Evolutionary conservation across 805 yeast genomes (phyloP).

Genomic region (Naumovozyma castellii): DNA sequence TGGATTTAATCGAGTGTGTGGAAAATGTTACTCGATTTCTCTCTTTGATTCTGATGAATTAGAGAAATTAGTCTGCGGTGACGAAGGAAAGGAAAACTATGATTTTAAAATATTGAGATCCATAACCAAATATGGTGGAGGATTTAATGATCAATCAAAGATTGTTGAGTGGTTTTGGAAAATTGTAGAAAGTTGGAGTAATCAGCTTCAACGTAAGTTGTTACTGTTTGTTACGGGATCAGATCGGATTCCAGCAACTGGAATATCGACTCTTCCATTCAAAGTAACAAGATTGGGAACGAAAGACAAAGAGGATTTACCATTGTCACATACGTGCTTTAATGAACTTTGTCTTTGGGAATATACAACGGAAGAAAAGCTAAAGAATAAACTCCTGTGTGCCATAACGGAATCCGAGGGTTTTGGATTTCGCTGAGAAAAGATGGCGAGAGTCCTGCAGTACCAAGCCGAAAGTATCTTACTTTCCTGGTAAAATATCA

Average conservation of each 20-base stretch:
- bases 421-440: slow-evolving; percentile 50
- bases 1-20: slow-evolving; percentile 72
- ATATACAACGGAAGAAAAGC: slow-evolving; percentile 46
- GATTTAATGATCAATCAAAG: slow-evolving; percentile 33
- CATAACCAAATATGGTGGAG: slow-evolving; percentile 67
- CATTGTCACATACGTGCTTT: slow-evolving; percentile 90
- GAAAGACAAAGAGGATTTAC: slow-evolving; percentile 43
- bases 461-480: background rate
- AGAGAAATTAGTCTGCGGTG: slow-evolving; percentile 69
- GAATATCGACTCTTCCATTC: slow-evolving; percentile 65
- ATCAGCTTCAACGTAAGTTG: slow-evolving; percentile 53
- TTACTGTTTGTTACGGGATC: slow-evolving; percentile 81
- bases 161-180: slow-evolving; percentile 85
- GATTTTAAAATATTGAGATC: slow-evolving; percentile 61
- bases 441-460: too few relatives aligned
- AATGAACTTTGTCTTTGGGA: slow-evolving; percentile 75
- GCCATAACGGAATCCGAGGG: slow-evolving; percentile 81
- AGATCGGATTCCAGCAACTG: slow-evolving; percentile 88
- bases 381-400: slow-evolving; percentile 46
- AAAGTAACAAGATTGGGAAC: slow-evolving; percentile 49
- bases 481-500: too few relatives aligned
- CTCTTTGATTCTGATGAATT: slow-evolving; percentile 76
- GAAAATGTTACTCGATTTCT: slow-evolving; percentile 64
- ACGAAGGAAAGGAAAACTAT: slow-evolving; percentile 40
- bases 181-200: slow-evolving; percentile 30